Evolutionary conservation across 192 early-diverging fungal species (phyloP), one percentile per base, ranked within the genome.

Genomic region (Linderina pennispora): DNA sequence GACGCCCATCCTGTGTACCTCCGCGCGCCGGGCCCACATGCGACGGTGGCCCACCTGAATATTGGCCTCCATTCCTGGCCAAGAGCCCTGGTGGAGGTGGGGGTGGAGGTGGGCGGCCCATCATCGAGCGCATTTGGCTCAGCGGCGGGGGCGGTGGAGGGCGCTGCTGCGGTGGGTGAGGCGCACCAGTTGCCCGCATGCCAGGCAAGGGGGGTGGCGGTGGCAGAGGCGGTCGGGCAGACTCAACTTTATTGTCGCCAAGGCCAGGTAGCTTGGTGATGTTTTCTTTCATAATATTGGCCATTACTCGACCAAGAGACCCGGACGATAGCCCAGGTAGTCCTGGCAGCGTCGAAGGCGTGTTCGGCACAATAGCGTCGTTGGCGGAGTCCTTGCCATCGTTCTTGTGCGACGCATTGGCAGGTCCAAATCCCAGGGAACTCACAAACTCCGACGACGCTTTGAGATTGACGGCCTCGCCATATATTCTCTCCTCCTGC

Each of bases 241-340:
- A 16, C 18, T 13, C 35, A 13, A 14, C 14, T 7, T 10, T 25
- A 23, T 3, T 3, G 25, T 6, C 28, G 28, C 53, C 48, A 20
- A 61, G 48, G 0, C 57, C 57, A 8, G 65, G 53, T 1, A 70
- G 44, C 0, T 55, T 46, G 0, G 43, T 36, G 7, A 50, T 23
- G 9, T 55, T 50, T 5, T 43, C 46, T 45, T 55, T 50, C 40
- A 58, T 70, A 37, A 70, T 57, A 16, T 62, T 62, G 14, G 66
- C 58, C 40, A 70, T 43, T 55, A 70, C 53, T 1, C 55, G 45
- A 5, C 66, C 48, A 17, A 70, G 46, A 25, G 62, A 50, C 0
- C 24, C 43, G 24, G 66, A 47, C 39, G 61, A 50, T 48, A 70
- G 32, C 4, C 66, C 59, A 4, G 65, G 53, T 23, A 49, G 28